Conservation (phyloP, 2,329 filamentous ascomycete species). For the Nothopassalora personata region DNA sequence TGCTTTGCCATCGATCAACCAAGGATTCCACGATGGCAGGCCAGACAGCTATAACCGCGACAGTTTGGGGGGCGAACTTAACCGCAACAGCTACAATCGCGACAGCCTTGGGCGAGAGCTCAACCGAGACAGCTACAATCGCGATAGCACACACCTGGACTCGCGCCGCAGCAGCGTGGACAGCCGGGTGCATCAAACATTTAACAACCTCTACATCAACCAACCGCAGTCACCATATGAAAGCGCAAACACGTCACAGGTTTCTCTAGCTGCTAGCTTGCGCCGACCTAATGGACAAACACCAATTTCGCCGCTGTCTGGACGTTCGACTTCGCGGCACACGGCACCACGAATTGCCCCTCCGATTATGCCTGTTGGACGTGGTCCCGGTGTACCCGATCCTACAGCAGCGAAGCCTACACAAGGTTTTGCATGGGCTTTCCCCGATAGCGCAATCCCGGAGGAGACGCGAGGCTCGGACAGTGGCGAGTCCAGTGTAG, state of each 20-base stretch:
- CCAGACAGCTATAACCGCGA: conserved; percentile 39
- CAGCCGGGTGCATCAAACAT: conserved; percentile 67
- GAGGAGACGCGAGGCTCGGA: conserved; percentile 46
- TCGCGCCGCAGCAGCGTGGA: conserved; percentile 73
- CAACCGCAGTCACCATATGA: conserved; percentile 62
- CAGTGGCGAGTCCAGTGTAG: conserved; percentile 44
- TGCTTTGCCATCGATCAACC: conserved; percentile 53
- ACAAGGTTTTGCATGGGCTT: conserved; percentile 79
- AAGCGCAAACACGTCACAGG: conserved; percentile 70
- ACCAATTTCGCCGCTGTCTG: conserved; percentile 43
- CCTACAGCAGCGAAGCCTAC: conserved; percentile 67
- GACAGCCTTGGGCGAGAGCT: conserved; percentile 23
- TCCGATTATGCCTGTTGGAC: conserved; percentile 63
- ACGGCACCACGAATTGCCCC: conserved; percentile 61
- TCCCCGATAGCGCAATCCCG: conserved; percentile 65
- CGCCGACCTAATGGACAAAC: conserved; percentile 47
- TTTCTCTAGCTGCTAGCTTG: conserved; percentile 66
- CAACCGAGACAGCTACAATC: conserved; percentile 24
- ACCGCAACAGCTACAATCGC: conserved; percentile 34
- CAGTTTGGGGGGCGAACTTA: conserved; percentile 18
- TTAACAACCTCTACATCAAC: conserved; percentile 64
- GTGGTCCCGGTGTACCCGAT: conserved; percentile 60
- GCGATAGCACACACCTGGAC: conserved; percentile 43
- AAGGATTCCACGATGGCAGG: conserved; percentile 42
- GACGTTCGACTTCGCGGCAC: conserved; percentile 31